Percentiles rank a stretch among this genome's conserved stretches.
Evolutionary conservation across 805 yeast genomes (phyloP).

Genomic region (Metschnikowia continentalis): DNA sequence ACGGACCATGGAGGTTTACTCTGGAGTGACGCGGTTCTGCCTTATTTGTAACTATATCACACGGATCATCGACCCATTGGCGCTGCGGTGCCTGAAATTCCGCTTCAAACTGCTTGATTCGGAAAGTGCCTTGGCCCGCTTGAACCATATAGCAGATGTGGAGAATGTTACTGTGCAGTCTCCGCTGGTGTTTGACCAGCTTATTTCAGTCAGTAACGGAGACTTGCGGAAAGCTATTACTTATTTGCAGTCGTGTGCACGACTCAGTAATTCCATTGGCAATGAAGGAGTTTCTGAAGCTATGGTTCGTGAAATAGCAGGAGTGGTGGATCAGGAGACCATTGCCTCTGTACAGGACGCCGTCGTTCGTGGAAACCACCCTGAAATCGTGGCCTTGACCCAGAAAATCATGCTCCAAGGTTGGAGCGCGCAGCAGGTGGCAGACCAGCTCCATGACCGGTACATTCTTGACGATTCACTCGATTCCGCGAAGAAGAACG

Average conservation of each 20-base stretch:
- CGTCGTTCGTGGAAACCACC: conserved; percentile 23
- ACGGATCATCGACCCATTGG: conserved; percentile 92
- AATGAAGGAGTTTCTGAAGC: conserved; percentile 36
- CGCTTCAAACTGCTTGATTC: conserved; percentile 78
- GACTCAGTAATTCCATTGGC: conserved; percentile 12
- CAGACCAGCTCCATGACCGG: conserved; percentile 67
- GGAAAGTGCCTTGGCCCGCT: conserved; percentile 63
- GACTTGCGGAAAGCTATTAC: conserved; percentile 94
- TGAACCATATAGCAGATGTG: conserved; percentile 53
- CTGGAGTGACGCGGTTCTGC: conserved; percentile 86
- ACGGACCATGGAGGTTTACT: conserved; percentile 89
- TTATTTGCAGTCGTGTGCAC: conserved; percentile 52
- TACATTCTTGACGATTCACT: conserved; percentile 54
- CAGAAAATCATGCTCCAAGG: conserved; percentile 58
- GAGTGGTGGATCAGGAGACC: conserved; percentile 55
- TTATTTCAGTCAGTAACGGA: conserved; percentile 75
- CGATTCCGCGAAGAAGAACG: conserved; percentile 54
- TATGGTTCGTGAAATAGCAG: conserved; percentile 68
- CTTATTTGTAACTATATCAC: conserved; percentile 95
- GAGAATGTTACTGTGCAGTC: conserved; percentile 27
- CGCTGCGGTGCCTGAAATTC: conserved; percentile 94
- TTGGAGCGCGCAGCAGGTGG: conserved; percentile 72
- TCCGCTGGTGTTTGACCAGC: conserved; percentile 57
- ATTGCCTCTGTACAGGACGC: conserved; percentile 40
- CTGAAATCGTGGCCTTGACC: conserved; percentile 39